A percentile compares a stretch with the other conserved stretches of the same genome.
These are phyloP conservation scores for Debaryomycetaceae sp. DNA, from an alignment of 1,139 yeast genomes.

Conservation along the genomic window DNA sequence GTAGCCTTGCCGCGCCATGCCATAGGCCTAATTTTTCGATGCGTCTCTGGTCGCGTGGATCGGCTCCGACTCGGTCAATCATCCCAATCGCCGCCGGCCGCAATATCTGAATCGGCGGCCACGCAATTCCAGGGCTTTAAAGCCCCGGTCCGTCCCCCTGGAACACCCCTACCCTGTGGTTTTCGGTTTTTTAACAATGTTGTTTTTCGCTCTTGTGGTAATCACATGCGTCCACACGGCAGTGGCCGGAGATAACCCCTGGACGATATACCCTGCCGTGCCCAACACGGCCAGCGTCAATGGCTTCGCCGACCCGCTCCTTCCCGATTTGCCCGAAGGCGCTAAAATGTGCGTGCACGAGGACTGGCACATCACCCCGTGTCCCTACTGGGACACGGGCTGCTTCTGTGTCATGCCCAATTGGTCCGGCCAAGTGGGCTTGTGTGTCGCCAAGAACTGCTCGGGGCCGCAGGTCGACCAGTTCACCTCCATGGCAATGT, in stretches of 20 bases:
- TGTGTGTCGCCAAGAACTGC: slow-evolving; percentile 33
- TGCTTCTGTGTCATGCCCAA: slow-evolving; percentile 42
- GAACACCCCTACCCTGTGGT: no score
- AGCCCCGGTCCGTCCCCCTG: no score
- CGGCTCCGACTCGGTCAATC: no score
- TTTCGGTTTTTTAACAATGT: no score
- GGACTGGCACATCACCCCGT: slow-evolving; percentile 26
- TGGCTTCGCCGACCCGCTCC: slow-evolving; percentile 43
- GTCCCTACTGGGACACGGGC: slow-evolving; percentile 48
- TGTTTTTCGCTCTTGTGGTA: no score
- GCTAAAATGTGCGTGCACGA: slow-evolving; percentile 32
- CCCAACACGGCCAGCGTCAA: slow-evolving; percentile 40
- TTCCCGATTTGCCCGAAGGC: slow-evolving; percentile 25
- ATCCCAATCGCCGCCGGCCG: no score
- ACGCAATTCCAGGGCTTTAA: no score
- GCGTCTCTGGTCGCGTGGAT: no score
- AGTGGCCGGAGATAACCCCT: slow-evolving; percentile 7
- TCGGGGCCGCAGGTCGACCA: slow-evolving; percentile 24
- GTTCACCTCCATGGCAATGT: slow-evolving; percentile 31
- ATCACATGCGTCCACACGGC: slow-evolving; percentile 3
- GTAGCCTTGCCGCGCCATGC: no score
- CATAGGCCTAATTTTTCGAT: no score
- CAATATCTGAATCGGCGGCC: no score
- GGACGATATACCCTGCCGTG: slow-evolving; percentile 34
- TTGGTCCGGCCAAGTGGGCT: slow-evolving; percentile 35